Evolutionary conservation across 768 basidiomycete species (phyloP).

Genomic region (Pulveroboletus ravenelii): DNA sequence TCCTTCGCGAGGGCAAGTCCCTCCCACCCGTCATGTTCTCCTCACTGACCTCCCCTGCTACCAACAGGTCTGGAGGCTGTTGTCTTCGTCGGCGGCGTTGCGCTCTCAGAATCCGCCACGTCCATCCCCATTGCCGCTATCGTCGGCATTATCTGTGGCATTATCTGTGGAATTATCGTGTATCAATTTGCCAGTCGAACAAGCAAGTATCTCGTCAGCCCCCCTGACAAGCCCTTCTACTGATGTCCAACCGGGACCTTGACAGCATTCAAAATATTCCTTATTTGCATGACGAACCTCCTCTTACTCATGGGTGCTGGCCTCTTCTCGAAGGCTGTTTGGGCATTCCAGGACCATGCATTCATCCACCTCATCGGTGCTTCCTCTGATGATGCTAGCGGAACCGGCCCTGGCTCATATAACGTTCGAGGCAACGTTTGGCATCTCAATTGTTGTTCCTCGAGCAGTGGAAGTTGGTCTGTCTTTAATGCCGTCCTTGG

Average conservation of each 20-base stretch:
- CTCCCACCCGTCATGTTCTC: too few relatives aligned
- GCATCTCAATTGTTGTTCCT: slow-evolving; percentile 80
- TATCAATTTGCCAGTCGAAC: slow-evolving; percentile 76
- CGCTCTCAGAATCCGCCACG: slow-evolving; percentile 74
- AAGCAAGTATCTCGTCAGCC: slow-evolving; percentile 38
- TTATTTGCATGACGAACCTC: slow-evolving; percentile 87
- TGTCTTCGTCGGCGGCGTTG: slow-evolving; percentile 90
- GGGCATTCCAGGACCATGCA: slow-evolving; percentile 63
- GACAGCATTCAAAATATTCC: slow-evolving; percentile 76
- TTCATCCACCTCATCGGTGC: slow-evolving; percentile 69
- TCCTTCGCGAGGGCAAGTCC: slow-evolving; percentile 79
- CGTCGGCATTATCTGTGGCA: slow-evolving; percentile 74
- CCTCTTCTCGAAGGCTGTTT: slow-evolving; percentile 77
- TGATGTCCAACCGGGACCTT: background rate
- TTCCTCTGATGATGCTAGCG: slow-evolving; percentile 62
- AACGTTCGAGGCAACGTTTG: slow-evolving; percentile 79
- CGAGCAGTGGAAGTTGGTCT: slow-evolving; percentile 63
- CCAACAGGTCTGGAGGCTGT: slow-evolving; percentile 76
- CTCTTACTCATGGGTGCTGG: slow-evolving; percentile 93
- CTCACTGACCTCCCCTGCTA: background rate
- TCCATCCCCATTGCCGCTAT: slow-evolving; percentile 91
- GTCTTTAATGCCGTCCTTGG: slow-evolving; percentile 85
- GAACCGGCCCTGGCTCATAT: slow-evolving; percentile 82
- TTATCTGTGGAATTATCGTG: slow-evolving; percentile 68
- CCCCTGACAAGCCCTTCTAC: background rate